Evolutionary conservation across 1,284 basidiomycete species (phyloP).

Genomic region (Phellinidium pouzarii): DNA sequence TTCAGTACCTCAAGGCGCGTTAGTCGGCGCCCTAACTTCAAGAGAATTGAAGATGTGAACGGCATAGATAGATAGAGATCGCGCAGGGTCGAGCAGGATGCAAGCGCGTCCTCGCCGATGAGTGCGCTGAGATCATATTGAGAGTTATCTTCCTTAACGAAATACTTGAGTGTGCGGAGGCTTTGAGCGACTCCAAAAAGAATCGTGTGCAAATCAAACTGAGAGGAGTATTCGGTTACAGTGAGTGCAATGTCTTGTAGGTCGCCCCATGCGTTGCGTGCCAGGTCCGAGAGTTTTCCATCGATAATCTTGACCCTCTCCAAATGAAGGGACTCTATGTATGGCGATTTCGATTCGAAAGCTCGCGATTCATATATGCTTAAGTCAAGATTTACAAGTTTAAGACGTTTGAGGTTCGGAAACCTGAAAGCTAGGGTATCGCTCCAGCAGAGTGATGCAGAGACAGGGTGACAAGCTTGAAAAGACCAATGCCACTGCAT

Average conservation of each 20-base stretch:
- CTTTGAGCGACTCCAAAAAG: not conserved
- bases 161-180: slow-evolving; percentile 4
- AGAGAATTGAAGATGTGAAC: not conserved
- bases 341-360: slow-evolving; percentile 2
- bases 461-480: not conserved
- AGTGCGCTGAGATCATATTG: not conserved
- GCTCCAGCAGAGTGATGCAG: slow-evolving; percentile 7
- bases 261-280: not conserved
- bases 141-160: not conserved
- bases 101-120: slow-evolving; percentile 3
- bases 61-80: slow-evolving; percentile 3
- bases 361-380: not conserved
- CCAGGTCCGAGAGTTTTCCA: slow-evolving; percentile 3
- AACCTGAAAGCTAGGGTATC: slow-evolving; percentile 4
- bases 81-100: slow-evolving; percentile 9
- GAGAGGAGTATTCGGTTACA: not conserved
- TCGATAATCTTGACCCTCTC: slow-evolving; percentile 2
- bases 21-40: not conserved
- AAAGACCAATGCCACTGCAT: slow-evolving; percentile 12
- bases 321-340: slow-evolving; percentile 3
- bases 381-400: slow-evolving; percentile 9
- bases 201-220: slow-evolving; percentile 4
- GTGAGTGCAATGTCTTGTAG: slow-evolving; percentile 5
- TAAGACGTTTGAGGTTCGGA: slow-evolving; percentile 1
- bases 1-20: not conserved